Percentiles rank a stretch among this genome's conserved stretches.
Evolutionary conservation across 1,284 basidiomycete species (phyloP).

Genomic region (Malassezia pachydermatis): DNA sequence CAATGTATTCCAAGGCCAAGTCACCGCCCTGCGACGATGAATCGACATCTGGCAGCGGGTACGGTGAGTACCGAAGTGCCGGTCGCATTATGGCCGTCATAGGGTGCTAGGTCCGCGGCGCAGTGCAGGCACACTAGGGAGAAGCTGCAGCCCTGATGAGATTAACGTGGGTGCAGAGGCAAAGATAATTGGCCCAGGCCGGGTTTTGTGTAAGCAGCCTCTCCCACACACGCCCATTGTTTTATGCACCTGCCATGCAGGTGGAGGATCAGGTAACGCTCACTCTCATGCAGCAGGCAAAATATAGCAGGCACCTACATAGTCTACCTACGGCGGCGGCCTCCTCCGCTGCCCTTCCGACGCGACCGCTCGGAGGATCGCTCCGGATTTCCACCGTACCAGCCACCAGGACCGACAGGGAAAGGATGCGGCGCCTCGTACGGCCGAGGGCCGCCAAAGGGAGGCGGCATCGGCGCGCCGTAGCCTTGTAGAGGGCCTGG

Average conservation of each 20-base stretch:
- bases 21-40: neutral
- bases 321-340: conserved; percentile 1
- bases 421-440: neutral
- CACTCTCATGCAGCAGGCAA: too few species aligned
- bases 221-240: too few species aligned
- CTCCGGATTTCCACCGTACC: conserved; percentile 17
- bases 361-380: neutral
- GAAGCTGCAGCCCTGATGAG: too few species aligned
- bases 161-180: too few species aligned
- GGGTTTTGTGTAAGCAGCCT: too few species aligned
- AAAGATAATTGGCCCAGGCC: too few species aligned
- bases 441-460: neutral
- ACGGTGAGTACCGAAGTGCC: conserved; percentile 9
- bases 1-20: conserved; percentile 8
- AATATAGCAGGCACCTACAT: too few species aligned
- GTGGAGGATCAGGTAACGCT: too few species aligned
- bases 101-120: neutral
- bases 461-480: neutral
- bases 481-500: neutral
- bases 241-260: too few species aligned
- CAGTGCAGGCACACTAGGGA: neutral
- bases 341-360: neutral
- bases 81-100: neutral
- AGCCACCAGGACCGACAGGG: conserved; percentile 11
- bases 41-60: neutral